Evolutionary conservation across 257 asterid species (phyloP).

Genomic region (Solanum corneliomulleri): DNA sequence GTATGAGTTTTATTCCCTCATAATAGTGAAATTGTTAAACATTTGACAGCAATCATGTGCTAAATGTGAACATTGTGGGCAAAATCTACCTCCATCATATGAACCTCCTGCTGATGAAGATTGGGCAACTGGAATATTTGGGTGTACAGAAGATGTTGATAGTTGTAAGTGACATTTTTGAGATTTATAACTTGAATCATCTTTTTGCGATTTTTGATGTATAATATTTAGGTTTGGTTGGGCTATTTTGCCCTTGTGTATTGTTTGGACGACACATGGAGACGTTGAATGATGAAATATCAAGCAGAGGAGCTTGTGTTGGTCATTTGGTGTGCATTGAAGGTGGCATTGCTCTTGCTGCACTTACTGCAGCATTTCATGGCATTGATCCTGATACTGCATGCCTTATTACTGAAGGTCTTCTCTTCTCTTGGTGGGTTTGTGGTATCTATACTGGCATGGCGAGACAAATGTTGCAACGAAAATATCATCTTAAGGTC

Average conservation of each 20-base stretch:
- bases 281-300: constrained; percentile 42
- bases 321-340: constrained; percentile 56
- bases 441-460: constrained; percentile 77
- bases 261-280: constrained; percentile 63
- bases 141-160: constrained; percentile 53
- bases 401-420: constrained; percentile 61
- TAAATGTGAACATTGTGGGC: constrained; percentile 65
- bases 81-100: constrained; percentile 48
- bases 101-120: constrained; percentile 71
- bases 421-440: constrained; percentile 81
- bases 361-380: constrained; percentile 46
- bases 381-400: constrained; percentile 68
- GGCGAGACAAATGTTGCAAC: constrained; percentile 66
- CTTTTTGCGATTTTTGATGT: not conserved
- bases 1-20: not conserved
- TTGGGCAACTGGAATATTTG: constrained; percentile 60
- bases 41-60: constrained; percentile 34
- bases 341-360: constrained; percentile 73
- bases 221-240: constrained; percentile 22
- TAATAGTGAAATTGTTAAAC: not conserved
- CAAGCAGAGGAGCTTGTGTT: constrained; percentile 43
- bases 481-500: constrained; percentile 73
- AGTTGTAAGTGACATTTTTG: constrained; percentile 31
- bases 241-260: constrained; percentile 62
- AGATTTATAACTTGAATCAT: not conserved